Evolutionary conservation across 306 rosid genomes (phyloP).

Genomic region (Trifolium dubium): DNA sequence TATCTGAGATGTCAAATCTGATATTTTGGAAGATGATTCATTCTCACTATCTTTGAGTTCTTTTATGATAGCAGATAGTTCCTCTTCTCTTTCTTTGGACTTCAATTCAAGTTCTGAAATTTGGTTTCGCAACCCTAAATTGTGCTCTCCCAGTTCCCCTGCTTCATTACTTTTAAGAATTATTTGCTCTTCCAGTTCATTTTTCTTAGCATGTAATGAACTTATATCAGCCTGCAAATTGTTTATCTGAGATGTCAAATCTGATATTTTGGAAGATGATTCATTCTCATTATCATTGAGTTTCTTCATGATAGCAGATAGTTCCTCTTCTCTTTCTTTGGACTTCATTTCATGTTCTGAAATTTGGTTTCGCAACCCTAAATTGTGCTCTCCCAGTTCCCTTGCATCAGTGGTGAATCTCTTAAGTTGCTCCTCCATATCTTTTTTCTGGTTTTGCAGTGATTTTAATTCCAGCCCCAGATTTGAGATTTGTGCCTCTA

Average conservation of each 20-base stretch:
- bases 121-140: slow-evolving; percentile 47
- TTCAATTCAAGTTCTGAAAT: slow-evolving; percentile 59
- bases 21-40: slow-evolving; percentile 54
- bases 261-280: slow-evolving; percentile 56
- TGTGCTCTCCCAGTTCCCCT: slow-evolving; percentile 55
- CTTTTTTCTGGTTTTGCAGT: slow-evolving; percentile 52
- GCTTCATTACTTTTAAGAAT: slow-evolving; percentile 55
- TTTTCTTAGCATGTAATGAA: slow-evolving; percentile 53
- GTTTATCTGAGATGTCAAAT: slow-evolving; percentile 62
- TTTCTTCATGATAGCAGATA: slow-evolving; percentile 53
- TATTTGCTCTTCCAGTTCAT: slow-evolving; percentile 65
- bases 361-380: slow-evolving; percentile 50
- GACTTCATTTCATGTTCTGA: slow-evolving; percentile 57
- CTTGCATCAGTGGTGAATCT: slow-evolving; percentile 46
- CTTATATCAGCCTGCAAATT: slow-evolving; percentile 54
- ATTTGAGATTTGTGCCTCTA: slow-evolving; percentile 48
- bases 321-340: slow-evolving; percentile 60
- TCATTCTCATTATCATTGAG: slow-evolving; percentile 61
- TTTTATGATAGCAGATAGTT: slow-evolving; percentile 54
- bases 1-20: slow-evolving; percentile 61
- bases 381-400: slow-evolving; percentile 56
- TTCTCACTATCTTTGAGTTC: slow-evolving; percentile 61
- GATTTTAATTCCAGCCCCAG: slow-evolving; percentile 62
- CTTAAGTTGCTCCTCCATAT: slow-evolving; percentile 44
- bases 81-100: slow-evolving; percentile 59